Evolutionary conservation across 148 eudicot genomes (phyloP).

Genomic region (Silene latifolia): DNA sequence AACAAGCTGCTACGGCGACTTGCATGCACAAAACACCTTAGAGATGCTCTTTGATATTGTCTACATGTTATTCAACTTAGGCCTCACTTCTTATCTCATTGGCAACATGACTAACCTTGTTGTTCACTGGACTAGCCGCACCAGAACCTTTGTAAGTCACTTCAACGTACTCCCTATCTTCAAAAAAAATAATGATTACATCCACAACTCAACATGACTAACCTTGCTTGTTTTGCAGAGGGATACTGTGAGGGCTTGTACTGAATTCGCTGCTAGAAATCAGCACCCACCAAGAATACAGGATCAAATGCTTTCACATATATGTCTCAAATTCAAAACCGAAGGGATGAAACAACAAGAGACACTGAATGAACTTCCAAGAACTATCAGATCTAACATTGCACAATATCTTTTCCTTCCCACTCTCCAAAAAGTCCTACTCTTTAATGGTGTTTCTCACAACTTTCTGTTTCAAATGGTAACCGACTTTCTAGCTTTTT

Average conservation of each 20-base stretch:
- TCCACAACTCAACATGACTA: too few species aligned
- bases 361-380: too few species aligned
- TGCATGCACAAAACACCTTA: slow-evolving; percentile 74
- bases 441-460: slow-evolving; percentile 70
- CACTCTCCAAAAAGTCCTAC: slow-evolving; percentile 52
- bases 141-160: too few species aligned
- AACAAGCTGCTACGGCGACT: slow-evolving; percentile 87
- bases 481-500: slow-evolving; percentile 11
- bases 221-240: slow-evolving; percentile 59
- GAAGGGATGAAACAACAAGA: too few species aligned
- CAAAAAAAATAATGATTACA: too few species aligned
- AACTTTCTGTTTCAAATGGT: slow-evolving; percentile 79
- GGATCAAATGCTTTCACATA: too few species aligned
- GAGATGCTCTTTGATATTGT: slow-evolving; percentile 78
- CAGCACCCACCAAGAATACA: slow-evolving; percentile 54
- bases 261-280: slow-evolving; percentile 65
- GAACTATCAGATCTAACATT: slow-evolving; percentile 74
- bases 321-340: too few species aligned
- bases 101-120: too few species aligned
- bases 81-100: too few species aligned
- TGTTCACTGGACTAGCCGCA: too few species aligned
- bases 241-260: slow-evolving; percentile 63
- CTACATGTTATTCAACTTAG: slow-evolving; percentile 87
- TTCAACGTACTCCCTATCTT: neutral
- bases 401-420: slow-evolving; percentile 61